phyloP scores from a whole-genome alignment of 2,329 filamentous ascomycete genomes.

The Lizonia empirigonia region DNA sequence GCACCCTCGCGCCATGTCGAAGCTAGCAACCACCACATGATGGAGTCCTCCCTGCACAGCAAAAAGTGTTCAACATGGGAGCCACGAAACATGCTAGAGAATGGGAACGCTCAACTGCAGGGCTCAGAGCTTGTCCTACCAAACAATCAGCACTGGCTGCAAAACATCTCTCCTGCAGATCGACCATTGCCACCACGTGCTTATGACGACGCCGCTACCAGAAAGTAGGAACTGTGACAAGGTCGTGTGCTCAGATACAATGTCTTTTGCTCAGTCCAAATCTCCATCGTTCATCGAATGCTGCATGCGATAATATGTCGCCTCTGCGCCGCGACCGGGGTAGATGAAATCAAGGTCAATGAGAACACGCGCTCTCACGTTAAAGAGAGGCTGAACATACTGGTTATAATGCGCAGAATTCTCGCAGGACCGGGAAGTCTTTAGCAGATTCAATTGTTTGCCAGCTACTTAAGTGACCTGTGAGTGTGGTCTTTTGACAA shows the following conservation, averaged over 20 bases:
- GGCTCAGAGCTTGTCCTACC: not conserved
- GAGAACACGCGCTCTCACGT: too few relatives aligned
- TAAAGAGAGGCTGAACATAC: too few relatives aligned
- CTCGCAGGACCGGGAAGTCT: too few relatives aligned
- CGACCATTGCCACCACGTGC: constrained; percentile 1
- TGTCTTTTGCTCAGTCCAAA: not conserved
- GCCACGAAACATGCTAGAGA: too few relatives aligned
- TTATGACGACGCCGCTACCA: not conserved
- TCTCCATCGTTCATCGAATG: too few relatives aligned
- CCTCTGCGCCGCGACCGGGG: too few relatives aligned
- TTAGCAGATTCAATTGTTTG: too few relatives aligned
- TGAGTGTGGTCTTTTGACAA: too few relatives aligned
- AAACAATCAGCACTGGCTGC: not conserved
- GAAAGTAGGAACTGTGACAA: not conserved
- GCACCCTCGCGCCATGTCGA: constrained; percentile 3
- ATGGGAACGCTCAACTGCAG: not conserved
- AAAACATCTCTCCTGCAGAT: not conserved
- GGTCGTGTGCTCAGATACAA: constrained; percentile 2
- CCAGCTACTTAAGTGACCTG: too few relatives aligned
- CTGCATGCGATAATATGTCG: too few relatives aligned
- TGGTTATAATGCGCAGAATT: too few relatives aligned
- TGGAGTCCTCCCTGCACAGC: not conserved
- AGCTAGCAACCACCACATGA: constrained; percentile 4
- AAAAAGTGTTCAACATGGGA: not conserved
- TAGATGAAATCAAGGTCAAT: too few relatives aligned